phyloP scores from a whole-genome alignment of 2,329 filamentous ascomycete genomes.

The Blastomyces emzantsi region DNA sequence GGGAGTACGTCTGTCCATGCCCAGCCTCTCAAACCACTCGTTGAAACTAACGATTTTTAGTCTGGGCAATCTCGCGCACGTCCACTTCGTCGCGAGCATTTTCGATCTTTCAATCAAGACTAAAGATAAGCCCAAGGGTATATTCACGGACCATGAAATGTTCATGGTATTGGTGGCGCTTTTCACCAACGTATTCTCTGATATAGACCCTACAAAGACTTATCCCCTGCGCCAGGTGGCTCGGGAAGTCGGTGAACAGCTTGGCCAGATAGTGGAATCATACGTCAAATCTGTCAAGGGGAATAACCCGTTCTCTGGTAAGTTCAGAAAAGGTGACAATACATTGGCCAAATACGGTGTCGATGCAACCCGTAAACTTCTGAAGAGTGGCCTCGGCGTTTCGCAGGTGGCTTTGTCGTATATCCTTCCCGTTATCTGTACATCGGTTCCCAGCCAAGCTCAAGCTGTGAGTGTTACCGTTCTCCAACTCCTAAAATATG shows the following conservation, averaged over 20 bases:
- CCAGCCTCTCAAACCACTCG: background rate
- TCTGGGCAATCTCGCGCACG: constrained; percentile 22
- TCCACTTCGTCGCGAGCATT: constrained; percentile 21
- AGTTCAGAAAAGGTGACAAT: constrained; percentile 44
- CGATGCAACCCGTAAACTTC: constrained; percentile 55
- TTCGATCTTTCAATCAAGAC: constrained; percentile 22
- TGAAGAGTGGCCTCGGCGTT: constrained; percentile 53
- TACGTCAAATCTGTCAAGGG: constrained; percentile 37
- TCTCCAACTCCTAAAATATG: constrained; percentile 50
- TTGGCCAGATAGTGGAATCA: constrained; percentile 34
- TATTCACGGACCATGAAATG: constrained; percentile 46
- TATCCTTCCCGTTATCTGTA: constrained; percentile 57
- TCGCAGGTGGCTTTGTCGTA: constrained; percentile 63
- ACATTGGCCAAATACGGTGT: constrained; percentile 55
- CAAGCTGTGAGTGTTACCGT: constrained; percentile 21
- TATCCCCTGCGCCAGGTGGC: constrained; percentile 41
- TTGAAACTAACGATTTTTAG: constrained; percentile 3
- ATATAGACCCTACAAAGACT: constrained; percentile 41
- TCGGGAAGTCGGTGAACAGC: constrained; percentile 30
- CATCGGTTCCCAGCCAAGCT: constrained; percentile 58
- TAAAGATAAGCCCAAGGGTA: constrained; percentile 21
- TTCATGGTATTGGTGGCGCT: constrained; percentile 41
- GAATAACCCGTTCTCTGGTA: constrained; percentile 46
- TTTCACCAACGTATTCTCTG: constrained; percentile 41
- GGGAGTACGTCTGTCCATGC: constrained; percentile 24